Evolutionary conservation across 2,329 filamentous ascomycete species (phyloP), one percentile per base, ranked within the genome.

Genomic region (Helotiales sp.): DNA sequence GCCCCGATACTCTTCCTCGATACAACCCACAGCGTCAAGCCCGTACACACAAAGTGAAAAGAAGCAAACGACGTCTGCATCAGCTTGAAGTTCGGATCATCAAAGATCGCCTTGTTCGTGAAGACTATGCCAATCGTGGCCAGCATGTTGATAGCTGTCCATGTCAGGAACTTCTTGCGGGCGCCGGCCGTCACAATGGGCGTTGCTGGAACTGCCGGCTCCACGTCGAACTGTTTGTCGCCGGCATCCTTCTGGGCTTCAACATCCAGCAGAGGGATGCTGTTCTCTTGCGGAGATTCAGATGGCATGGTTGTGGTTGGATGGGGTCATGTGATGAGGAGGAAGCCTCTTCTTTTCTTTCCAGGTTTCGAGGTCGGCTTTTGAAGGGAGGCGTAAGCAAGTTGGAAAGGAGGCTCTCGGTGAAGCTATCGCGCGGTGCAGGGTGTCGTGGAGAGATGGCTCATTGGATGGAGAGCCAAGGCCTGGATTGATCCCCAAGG

Each of bases 81-180:
- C 59, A 74, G n/a, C 65, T 72, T 75, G 63, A 75, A 75, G 49
- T 66, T 63, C 20, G 73, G 73, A 54, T 75, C 73, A 45, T 70
- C 65, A 62, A 74, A 74, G 60, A 74, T 74, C 15, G 73, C 73
- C 59, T 74, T 74, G 63, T 74, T 74, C 49, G 73, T 74, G 62
- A 74, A 74, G 15, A 74, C 73, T 49, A 74, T 74, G 50, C 73
- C 73, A 57, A 74, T 74, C 6, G 73, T 74, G 11, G 71, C 65
- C 20, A 64, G 28, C 71, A 74, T 73, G 47, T 73, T 74, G 61
- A 73, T 71, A 17, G 57, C 69, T 7, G 72, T 71, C 71, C 71
- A 72, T 37, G 68, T 66, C 43, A 72, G 59, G 52, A 72, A 72
- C 40, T 61, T 54, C 60, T 24, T 58, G n/a, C 69, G 32, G 15